Base-by-base conservation (phyloP, 768 basidiomycete genomes). In the Psilocybe azurescens region DNA sequence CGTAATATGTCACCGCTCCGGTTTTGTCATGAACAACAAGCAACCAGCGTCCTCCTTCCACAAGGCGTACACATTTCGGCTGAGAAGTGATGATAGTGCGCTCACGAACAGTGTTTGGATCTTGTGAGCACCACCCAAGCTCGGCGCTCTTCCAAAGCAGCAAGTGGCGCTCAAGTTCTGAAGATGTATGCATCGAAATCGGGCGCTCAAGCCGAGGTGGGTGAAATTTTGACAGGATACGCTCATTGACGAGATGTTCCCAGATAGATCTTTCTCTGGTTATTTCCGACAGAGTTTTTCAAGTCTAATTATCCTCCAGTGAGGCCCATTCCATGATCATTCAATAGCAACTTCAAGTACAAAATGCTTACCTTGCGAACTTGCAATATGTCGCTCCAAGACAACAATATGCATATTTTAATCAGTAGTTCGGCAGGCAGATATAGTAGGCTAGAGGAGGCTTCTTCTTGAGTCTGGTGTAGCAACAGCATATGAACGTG, bases 31-130 rank as follows among this genome's bases (percentile, higher is more conserved):
- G 46, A 14, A 39, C 49, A 16, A 57, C 39, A 9, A 64, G 55
- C n/a, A 64, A 28, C 63, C 63, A 64, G 33, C 63, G 59, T 14
- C 63, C 63, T 10, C 63, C 63, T 36, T 36, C 36, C 3, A 60
- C 41, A 18, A 64, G 58, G 44, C 57, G 48, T 5, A 59, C 36
- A 30, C 47, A 52, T 24, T n/a, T 24, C 5, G n/a, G n/a, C 8
- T 36, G n/a, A 36, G 28, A 18, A 11, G 53, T 38, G 18, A n/a
- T 16, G 44, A 64, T 33, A 14, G 24, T 24, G 8, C 58, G 59
- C 13, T 61, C 30, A 36, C 30, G 38, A 20, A 29, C 18, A 49
- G 14, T 18, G 24, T 24, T 41, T 18, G 14, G 29, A 30, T 33
- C 61, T 18, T 60, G 8, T 24, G 9, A n/a, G 18, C 11, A 30